Evolutionary conservation across 1,139 yeast species (phyloP), one percentile per base, ranked within the genome.

Genomic region (Zygosaccharomyces sapae): DNA sequence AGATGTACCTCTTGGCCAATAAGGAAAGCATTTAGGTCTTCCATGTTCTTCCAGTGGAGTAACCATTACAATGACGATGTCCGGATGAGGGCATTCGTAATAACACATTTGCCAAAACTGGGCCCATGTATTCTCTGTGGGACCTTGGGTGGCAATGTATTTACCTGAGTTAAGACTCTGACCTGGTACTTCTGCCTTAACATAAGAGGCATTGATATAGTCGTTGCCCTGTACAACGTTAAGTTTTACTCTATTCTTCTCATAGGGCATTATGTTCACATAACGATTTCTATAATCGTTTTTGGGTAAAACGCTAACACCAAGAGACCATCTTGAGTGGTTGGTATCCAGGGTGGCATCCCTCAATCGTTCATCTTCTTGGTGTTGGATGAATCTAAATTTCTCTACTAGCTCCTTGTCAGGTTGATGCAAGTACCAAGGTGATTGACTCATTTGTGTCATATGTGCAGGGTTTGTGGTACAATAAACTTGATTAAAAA

Each of bases 61-160:
- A 41, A 92, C 80, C 97, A 90, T 92, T 9, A 87, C 83, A 7
- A 92, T 72, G 1, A 83, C 78, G 1, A 86, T 74, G 12, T 73
- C 67, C 13, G 70, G 67, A 33, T 70, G 69, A 2, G 70, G 69
- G 22, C 58, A 65, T 53, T 77, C 74, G 43, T 74, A 70, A 54
- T 73, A 77, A 34, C 86, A 80, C 96, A 87, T 88, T 48, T 83
- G 81, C 97, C 96, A 90, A 62, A 87, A 88, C 59, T 86, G 90
- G 33, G 70, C 74, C 45, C 73, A 70, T 0, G 97, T 89, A 9
- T 60, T 48, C 2, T 63, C 61, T 3, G 81, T 71, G 0, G 98
- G 97, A 0, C 97, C 90, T 60, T 83, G 87, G 1, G 83, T 71
- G 1, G 85, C 83, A 39, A 82, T 77, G 54, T 77, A 80, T 33